Evolutionary conservation across 1,139 yeast genomes (phyloP).

Genomic region (Diutina rugosa): DNA sequence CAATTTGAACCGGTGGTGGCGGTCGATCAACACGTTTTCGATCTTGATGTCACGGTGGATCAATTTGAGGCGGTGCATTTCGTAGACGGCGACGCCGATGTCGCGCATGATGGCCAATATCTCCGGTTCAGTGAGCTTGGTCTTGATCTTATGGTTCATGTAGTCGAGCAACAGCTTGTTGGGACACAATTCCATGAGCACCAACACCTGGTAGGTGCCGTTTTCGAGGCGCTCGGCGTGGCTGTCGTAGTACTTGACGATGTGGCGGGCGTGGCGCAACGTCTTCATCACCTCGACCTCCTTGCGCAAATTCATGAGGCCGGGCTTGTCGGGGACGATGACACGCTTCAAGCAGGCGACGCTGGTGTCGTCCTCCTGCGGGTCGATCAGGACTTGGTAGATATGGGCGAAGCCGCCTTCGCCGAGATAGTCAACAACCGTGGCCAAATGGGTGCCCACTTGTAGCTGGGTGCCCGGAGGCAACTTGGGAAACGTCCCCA

Average conservation of each 20-base stretch:
- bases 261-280: constrained; percentile 38
- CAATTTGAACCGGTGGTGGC: constrained; percentile 42
- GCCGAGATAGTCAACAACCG: constrained; percentile 24
- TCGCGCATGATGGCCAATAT: constrained; percentile 57
- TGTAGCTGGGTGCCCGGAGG: constrained; percentile 9
- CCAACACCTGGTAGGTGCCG: constrained; percentile 56
- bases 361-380: constrained; percentile 20
- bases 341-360: constrained; percentile 65
- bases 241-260: constrained; percentile 63
- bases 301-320: constrained; percentile 50
- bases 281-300: constrained; percentile 78
- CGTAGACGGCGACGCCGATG: constrained; percentile 52
- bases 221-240: constrained; percentile 54
- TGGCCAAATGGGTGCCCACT: constrained; percentile 30
- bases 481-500: constrained; percentile 2
- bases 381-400: constrained; percentile 42
- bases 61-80: constrained; percentile 53
- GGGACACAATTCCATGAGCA: constrained; percentile 70
- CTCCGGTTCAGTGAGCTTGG: constrained; percentile 49
- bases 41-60: constrained; percentile 71
- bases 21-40: constrained; percentile 60
- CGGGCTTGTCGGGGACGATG: constrained; percentile 57
- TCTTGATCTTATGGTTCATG: constrained; percentile 58
- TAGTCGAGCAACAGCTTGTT: constrained; percentile 59
- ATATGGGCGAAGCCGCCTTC: constrained; percentile 45